These are phyloP conservation scores for Leptographium galeiforme DNA, from an alignment of 2,329 filamentous ascomycete genomes.

Conservation along the genomic window DNA sequence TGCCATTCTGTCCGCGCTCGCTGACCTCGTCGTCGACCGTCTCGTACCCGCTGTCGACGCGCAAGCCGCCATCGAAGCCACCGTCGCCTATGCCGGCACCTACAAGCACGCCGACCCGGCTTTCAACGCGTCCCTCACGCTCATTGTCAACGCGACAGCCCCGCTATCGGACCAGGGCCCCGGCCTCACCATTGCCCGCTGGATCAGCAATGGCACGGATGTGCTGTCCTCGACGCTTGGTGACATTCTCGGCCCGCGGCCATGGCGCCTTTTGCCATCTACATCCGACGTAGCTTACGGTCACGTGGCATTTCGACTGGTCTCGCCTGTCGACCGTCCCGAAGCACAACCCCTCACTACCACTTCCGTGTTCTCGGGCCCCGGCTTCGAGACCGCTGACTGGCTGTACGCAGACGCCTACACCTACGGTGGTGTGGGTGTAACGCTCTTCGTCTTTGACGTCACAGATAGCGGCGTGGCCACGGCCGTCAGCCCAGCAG, in stretches of 20 bases:
- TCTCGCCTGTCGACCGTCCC: slow-evolving; percentile 20
- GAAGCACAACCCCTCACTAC: background rate
- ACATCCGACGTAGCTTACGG: slow-evolving; percentile 23
- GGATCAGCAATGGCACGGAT: slow-evolving; percentile 26
- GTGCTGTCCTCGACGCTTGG: slow-evolving; percentile 15
- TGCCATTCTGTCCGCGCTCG: slow-evolving; percentile 4
- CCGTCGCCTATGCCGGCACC: slow-evolving; percentile 19
- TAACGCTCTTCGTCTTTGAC: background rate
- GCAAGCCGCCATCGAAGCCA: slow-evolving; percentile 24
- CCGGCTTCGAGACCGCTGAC: background rate
- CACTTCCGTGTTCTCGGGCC: background rate
- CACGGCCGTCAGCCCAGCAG: background rate
- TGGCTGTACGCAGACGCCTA: slow-evolving; percentile 21
- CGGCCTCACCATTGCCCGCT: slow-evolving; percentile 24
- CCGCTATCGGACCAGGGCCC: slow-evolving; percentile 13
- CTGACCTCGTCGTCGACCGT: slow-evolving; percentile 17
- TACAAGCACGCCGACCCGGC: slow-evolving; percentile 19
- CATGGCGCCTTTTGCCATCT: slow-evolving; percentile 12
- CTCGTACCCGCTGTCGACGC: slow-evolving; percentile 29
- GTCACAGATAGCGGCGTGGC: background rate
- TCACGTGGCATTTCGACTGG: slow-evolving; percentile 20
- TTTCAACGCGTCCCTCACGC: slow-evolving; percentile 25
- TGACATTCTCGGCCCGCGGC: slow-evolving; percentile 5
- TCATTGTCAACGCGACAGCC: slow-evolving; percentile 19
- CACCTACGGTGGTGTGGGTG: background rate